Conservation (phyloP, 164 flowering plant genomes). For the Warburgia ugandensis region DNA sequence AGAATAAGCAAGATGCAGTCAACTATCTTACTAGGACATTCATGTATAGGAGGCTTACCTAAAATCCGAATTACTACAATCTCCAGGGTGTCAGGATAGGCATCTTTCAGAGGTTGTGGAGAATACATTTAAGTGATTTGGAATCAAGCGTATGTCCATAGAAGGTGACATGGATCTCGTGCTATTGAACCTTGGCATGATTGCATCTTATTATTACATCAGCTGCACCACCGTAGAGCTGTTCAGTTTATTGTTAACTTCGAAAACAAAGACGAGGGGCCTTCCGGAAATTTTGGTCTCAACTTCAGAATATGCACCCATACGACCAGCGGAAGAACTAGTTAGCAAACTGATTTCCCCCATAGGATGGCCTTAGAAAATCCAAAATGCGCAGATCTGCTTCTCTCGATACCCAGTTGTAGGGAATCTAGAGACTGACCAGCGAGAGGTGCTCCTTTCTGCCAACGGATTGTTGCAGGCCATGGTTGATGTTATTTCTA, state of each 20-base stretch:
- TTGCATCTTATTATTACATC: slow-evolving; percentile 84
- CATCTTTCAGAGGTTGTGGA: slow-evolving; percentile 95
- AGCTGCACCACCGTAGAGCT: slow-evolving; percentile 80
- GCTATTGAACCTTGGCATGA: slow-evolving; percentile 81
- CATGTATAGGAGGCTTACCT: slow-evolving; percentile 89
- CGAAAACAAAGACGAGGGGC: slow-evolving; percentile 87
- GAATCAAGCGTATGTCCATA: slow-evolving; percentile 68
- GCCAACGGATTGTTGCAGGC: slow-evolving; percentile 83
- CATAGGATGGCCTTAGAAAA: slow-evolving; percentile 86
- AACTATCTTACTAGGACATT: slow-evolving; percentile 98
- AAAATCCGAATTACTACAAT: slow-evolving; percentile 94
- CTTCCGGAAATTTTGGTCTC: slow-evolving; percentile 81
- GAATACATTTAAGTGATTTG: slow-evolving; percentile 68
- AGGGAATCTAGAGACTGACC: slow-evolving; percentile 70
- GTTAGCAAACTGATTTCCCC: slow-evolving; percentile 65
- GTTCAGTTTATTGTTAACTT: slow-evolving; percentile 58
- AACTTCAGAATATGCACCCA: slow-evolving; percentile 87
- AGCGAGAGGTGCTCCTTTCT: slow-evolving; percentile 73
- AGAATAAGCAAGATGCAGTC: slow-evolving; percentile 91
- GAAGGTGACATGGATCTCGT: slow-evolving; percentile 78
- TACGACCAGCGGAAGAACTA: slow-evolving; percentile 81
- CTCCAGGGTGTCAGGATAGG: slow-evolving; percentile 95
- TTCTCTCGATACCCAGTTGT: slow-evolving; percentile 70
- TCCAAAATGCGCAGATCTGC: slow-evolving; percentile 73
- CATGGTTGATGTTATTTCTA: slow-evolving; percentile 93